Percentiles rank a stretch among this genome's conserved stretches.
phyloP scores from a whole-genome alignment of 305 asterid species.

The Nicotiana rustica region DNA sequence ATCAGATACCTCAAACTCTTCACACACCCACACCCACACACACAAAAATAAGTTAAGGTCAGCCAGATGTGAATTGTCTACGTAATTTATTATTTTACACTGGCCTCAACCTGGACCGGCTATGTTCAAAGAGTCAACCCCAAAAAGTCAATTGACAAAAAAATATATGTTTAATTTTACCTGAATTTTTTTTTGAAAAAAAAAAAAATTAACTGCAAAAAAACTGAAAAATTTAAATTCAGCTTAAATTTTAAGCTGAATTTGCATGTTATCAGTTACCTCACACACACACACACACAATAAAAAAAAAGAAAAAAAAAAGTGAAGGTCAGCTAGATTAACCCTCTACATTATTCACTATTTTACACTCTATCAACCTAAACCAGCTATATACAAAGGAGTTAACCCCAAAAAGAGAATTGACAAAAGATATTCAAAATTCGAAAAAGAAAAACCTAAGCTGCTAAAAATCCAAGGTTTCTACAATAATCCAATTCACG shows the following conservation, averaged over 20 bases:
- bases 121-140: neutral
- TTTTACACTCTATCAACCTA: neutral
- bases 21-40: no score
- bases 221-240: no score
- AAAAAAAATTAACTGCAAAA: neutral
- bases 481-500: neutral
- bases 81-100: neutral
- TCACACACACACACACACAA: neutral
- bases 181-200: no score
- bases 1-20: neutral
- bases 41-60: neutral
- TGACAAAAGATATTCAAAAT: neutral
- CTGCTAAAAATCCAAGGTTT: neutral
- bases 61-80: neutral
- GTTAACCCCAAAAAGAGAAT: neutral
- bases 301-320: neutral
- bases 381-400: constrained; percentile 12
- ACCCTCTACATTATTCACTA: neutral
- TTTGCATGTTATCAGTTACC: neutral
- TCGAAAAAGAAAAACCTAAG: neutral
- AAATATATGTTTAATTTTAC: no score
- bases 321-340: neutral
- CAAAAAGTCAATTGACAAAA: neutral
- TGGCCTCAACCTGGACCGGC: neutral
- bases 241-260: neutral